A percentile compares a stretch with the other conserved stretches of the same genome.
These are phyloP conservation scores for Alopecurus myosuroides DNA, from an alignment of 176 grass and related monocot genomes.

Conservation along the genomic window DNA sequence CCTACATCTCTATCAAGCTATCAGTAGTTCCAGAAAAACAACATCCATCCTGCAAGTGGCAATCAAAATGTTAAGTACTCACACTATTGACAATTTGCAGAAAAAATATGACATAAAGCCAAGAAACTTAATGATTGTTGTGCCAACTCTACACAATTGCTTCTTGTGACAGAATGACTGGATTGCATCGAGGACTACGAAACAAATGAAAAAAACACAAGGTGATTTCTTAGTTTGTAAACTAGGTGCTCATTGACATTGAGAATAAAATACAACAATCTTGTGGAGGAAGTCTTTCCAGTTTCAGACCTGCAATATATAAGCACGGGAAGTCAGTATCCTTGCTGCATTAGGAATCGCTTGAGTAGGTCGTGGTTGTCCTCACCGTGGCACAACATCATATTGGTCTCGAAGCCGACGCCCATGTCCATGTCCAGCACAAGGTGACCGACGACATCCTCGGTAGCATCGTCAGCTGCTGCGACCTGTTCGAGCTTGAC, in stretches of 20 bases:
- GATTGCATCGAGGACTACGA: slow-evolving; percentile 15
- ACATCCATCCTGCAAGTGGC: no score
- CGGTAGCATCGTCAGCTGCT: no score
- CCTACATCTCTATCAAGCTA: no score
- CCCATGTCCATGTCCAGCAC: no score
- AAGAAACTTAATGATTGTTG: slow-evolving; percentile 9
- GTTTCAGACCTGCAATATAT: slow-evolving; percentile 55
- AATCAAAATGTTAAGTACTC: background rate
- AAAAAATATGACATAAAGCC: background rate
- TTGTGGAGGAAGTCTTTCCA: slow-evolving; percentile 47
- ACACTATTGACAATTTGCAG: background rate
- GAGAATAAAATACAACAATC: slow-evolving; percentile 62
- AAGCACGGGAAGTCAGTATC: no score
- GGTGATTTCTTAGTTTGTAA: slow-evolving; percentile 57
- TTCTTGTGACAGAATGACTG: background rate
- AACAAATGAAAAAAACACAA: slow-evolving; percentile 25
- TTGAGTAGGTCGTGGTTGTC: no score
- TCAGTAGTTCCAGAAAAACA: no score
- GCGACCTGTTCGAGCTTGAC: no score
- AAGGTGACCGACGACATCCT: no score
- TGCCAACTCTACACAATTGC: background rate
- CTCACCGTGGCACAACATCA: no score
- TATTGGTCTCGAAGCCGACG: no score
- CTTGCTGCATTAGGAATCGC: no score
- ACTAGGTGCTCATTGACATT: slow-evolving; percentile 69